Conservation (phyloP, 225 moss, liverwort and hornwort genomes). For the Pleurozium schreberi region DNA sequence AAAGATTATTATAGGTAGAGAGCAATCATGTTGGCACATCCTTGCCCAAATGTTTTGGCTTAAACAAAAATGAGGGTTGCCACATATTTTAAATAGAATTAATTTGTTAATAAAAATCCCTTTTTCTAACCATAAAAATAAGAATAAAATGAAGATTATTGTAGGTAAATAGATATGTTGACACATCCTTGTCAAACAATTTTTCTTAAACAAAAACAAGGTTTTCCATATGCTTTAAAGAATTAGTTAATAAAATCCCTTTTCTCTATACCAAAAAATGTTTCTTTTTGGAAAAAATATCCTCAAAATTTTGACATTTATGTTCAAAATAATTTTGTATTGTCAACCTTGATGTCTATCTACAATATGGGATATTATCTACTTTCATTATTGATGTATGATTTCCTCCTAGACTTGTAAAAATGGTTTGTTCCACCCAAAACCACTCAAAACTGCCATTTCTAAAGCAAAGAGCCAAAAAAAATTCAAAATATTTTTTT, state of each 20-base stretch:
- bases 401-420: neutral
- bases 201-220: neutral
- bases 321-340: neutral
- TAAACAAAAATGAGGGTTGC: neutral
- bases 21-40: neutral
- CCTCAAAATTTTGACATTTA: neutral
- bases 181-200: neutral
- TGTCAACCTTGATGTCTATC: neutral
- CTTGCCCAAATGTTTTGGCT: neutral
- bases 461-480: too few relatives aligned
- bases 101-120: neutral
- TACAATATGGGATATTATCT: accelerated
- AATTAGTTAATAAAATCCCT: neutral
- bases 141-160: too few relatives aligned
- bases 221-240: neutral
- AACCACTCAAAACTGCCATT: too few relatives aligned
- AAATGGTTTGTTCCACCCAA: neutral
- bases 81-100: neutral
- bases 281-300: neutral
- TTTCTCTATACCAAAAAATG: accelerated
- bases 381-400: neutral
- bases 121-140: too few relatives aligned
- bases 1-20: too few relatives aligned
- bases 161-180: neutral
- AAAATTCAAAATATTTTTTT: too few relatives aligned